phyloP scores from a whole-genome alignment of 2,329 filamentous ascomycete genomes.

The Stachybotrys chlorohalonatus region DNA sequence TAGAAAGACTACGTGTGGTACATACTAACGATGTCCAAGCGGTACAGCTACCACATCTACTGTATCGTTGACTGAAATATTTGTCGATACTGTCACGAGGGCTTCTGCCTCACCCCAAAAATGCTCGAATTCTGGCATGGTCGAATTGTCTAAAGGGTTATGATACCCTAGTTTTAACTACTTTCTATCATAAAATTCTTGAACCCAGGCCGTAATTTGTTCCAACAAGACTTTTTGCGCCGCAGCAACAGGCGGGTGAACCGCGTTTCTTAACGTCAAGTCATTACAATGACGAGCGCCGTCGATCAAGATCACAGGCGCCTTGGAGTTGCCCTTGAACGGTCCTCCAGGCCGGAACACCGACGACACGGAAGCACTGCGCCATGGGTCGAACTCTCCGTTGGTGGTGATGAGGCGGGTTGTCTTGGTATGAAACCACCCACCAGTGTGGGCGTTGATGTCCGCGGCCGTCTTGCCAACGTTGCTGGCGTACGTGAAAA shows the following conservation, averaged over 20 bases:
- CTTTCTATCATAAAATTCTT: constrained; percentile 29
- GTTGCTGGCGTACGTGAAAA: constrained; percentile 38
- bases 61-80: too few relatives aligned
- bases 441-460: constrained; percentile 44
- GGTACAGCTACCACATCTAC: too few relatives aligned
- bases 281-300: constrained; percentile 49
- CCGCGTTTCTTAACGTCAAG: constrained; percentile 33
- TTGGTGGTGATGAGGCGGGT: constrained; percentile 49
- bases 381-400: constrained; percentile 52
- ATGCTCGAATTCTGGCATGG: too few relatives aligned
- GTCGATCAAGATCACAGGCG: constrained; percentile 44
- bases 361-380: constrained; percentile 41
- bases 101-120: too few relatives aligned
- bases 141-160: too few relatives aligned
- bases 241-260: constrained; percentile 24
- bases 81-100: too few relatives aligned
- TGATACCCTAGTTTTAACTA: too few relatives aligned
- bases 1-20: too few relatives aligned
- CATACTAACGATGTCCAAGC: too few relatives aligned
- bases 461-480: constrained; percentile 34
- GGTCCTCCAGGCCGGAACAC: constrained; percentile 45
- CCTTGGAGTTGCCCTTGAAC: constrained; percentile 31
- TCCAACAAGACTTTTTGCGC: constrained; percentile 18
- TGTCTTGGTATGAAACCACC: constrained; percentile 43
- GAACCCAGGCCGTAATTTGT: constrained; percentile 45